Base-by-base conservation (phyloP, 305 asterid species). In the Stenogyne calaminthoides region DNA sequence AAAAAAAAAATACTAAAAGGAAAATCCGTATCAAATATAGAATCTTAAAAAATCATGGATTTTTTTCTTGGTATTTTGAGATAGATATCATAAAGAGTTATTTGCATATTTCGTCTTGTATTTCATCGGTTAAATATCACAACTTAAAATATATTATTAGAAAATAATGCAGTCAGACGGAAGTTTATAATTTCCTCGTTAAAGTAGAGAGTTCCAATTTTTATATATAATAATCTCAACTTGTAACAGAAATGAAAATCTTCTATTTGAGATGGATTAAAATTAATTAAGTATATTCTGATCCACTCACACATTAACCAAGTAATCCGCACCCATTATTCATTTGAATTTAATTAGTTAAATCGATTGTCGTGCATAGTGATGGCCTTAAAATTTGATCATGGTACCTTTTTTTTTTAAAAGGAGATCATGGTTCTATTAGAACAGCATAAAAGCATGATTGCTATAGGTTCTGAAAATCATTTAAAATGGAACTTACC, bases 341-440 rank as follows among this genome's bases (percentile, higher is more conserved):
- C 3, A 51, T 51, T 25, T 25, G 4, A 25, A 57, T 25, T 25
- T 57, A 22, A 39, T 7, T 39, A 22, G 9, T 9, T 40, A 40
- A 1, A 9, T 2, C 9, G 15, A 1, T 5, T 12, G 64, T 32
- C 44, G 19, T 12, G 37, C 16, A 32, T 9, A 34, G 64, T 32
- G 37, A 15, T 42, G 37, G 67, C 9, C n/a, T 6, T 57, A 64
- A 19, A 66, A 68, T 20, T 36, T 19, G 64, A 68, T 61, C 68
- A 60, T 49, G 67, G 11, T 22, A 22, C 25, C 2, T 22, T 22
- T 22, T 22, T 22, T 22, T 22, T 22, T 22, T n/a, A n/a, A 22
- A 22, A 22, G 25, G 25, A 22, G 25, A 22, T 22, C 25, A 22
- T 22, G 25, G 25, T 22, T 22, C 25, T 22, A 22, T 22, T 22